Evolutionary conservation across 306 rosid species (phyloP), one percentile per base, ranked within the genome.

Genomic region (Argentina anserina): DNA sequence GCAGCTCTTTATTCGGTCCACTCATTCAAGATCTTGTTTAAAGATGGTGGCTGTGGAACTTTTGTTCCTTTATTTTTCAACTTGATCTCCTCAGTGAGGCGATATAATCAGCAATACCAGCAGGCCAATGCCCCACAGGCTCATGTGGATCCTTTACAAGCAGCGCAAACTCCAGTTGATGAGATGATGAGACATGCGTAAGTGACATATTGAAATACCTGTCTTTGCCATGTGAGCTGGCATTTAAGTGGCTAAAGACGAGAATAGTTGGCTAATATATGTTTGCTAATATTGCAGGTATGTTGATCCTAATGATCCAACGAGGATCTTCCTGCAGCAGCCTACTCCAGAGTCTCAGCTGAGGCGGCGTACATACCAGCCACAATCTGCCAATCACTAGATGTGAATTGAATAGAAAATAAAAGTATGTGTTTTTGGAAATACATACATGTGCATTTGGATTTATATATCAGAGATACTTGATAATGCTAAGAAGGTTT

Each of bases 121-220:
- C 87, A 77, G 5, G 50, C 67, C 40, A 88, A 56, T 52, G 21
- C 61, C 18, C n/a, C 84, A 2, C 85, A 86, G 52, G 74, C 92
- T 64, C 82, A 40, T 26, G 76, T 77, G 66, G 99, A 95, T 87
- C 99, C 97, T 43, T 76, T 91, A 77, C 97, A 84, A 78, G 99
- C 97, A 49, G 81, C 97, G n/a, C 88, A 91, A 84, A 84, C 97
- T 72, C 99, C 99, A 66, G 97, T 95, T 37, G 97, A 95, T 83
- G 99, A 91, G 76, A 91, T 95, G 91, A 91, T 91, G 90, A 84
- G 99, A 91, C 91, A 88, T 26, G 99, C 99, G 99, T 95, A 87
- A 75, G 97, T 83, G 65, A 29, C 45, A 20, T 69, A 52, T 47
- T 67, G 6, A 26, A 14, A 66, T 20, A 41, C 60, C 23, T 47